Evolutionary conservation across 306 rosid species (phyloP), one percentile per base, ranked within the genome.

Genomic region (Acmispon strigosus): DNA sequence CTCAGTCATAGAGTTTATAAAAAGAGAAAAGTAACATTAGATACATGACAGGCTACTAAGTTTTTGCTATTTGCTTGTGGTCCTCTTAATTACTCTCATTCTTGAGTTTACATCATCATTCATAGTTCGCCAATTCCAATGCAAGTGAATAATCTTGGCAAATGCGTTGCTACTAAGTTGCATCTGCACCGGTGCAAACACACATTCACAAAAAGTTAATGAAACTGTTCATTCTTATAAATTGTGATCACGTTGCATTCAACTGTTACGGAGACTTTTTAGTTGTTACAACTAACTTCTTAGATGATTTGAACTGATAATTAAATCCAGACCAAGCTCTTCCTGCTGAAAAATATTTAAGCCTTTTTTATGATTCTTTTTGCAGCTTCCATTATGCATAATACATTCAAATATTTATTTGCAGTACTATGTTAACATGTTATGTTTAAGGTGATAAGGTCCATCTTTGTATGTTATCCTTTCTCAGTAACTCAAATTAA

Each of bases 261-360:
- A 58, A 44, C 57, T 7, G 14, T n/a, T n/a, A n/a, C n/a, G n/a
- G n/a, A n/a, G n/a, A n/a, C n/a, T n/a, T n/a, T n/a, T n/a, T n/a
- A n/a, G n/a, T n/a, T n/a, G n/a, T n/a, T n/a, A n/a, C n/a, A n/a
- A n/a, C n/a, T n/a, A n/a, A n/a, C n/a, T n/a, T n/a, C n/a, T n/a
- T n/a, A n/a, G n/a, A n/a, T n/a, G n/a, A n/a, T n/a, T n/a, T n/a
- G n/a, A n/a, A n/a, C 57, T 7, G 14, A 18, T 5, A 56, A 17
- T 45, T 32, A 45, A 71, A 58, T 71, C 49, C 61, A 47, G 49
- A 37, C 77, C 69, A 60, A 60, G n/a, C 50, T 59, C 22, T 60
- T 48, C 13, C 27, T 7, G 4, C 47, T 42, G 37, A 32, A 32
- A 4, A 32, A 32, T 32, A 32, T 32, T 32, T 0, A 32, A 5